Conservation (phyloP, 805 yeast species). For the Saccharomycopsis capsularis region DNA sequence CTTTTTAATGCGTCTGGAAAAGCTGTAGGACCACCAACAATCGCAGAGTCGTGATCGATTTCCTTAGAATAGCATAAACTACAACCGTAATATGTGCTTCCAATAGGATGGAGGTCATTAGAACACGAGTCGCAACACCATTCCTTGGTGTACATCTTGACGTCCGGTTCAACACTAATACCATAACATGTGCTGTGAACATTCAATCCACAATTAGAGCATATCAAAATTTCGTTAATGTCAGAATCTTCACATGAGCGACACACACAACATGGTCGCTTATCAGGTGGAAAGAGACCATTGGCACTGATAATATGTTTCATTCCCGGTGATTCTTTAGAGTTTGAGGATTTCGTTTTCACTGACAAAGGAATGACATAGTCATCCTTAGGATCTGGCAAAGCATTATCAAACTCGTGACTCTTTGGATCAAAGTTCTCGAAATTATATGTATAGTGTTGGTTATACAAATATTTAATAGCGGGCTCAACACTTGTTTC, state of each 20-base stretch:
- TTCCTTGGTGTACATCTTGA: slow-evolving; percentile 23
- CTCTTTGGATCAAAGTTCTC: slow-evolving; percentile 14
- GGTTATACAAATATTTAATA: slow-evolving; percentile 3
- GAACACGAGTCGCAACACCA: slow-evolving; percentile 83
- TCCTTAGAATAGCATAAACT: slow-evolving; percentile 56
- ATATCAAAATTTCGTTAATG: slow-evolving; percentile 39
- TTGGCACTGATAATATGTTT: slow-evolving; percentile 8
- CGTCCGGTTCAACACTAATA: slow-evolving; percentile 23
- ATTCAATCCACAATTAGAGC: slow-evolving; percentile 59
- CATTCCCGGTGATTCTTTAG: slow-evolving; percentile 6
- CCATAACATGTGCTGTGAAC: slow-evolving; percentile 75
- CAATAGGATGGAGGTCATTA: slow-evolving; percentile 57
- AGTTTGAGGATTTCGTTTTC: slow-evolving; percentile 10
- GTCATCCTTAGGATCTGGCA: slow-evolving; percentile 8
- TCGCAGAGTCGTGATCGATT: slow-evolving; percentile 38
- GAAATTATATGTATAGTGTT: slow-evolving; percentile 15
- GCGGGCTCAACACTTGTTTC: background rate
- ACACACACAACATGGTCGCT: slow-evolving; percentile 50
- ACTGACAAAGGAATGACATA: slow-evolving; percentile 5
- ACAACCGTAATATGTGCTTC: slow-evolving; percentile 55
- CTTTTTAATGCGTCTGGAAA: slow-evolving; percentile 63
- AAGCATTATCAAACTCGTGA: slow-evolving; percentile 10
- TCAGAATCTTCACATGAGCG: slow-evolving; percentile 30
- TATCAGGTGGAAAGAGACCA: slow-evolving; percentile 12
- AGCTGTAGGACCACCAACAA: slow-evolving; percentile 34